Base-by-base conservation (phyloP, 345 rosid genomes). In the Brassica rapa region DNA sequence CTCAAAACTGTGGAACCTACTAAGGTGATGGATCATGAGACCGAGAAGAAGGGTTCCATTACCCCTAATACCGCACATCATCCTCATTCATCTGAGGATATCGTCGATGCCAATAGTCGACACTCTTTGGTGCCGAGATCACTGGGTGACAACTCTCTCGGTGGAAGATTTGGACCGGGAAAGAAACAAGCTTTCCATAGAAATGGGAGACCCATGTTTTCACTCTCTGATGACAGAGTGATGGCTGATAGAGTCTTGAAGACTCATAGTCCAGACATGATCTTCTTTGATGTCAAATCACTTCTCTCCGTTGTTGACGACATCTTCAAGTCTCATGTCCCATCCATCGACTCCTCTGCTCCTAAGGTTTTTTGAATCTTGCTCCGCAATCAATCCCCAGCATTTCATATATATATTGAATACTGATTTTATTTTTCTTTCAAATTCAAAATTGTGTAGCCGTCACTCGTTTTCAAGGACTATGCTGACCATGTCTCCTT, bases 241-340 rank as follows among this genome's bases (percentile, higher is more conserved):
- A 80, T 91, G 93, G 68, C 86, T 73, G 89, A 86, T 82, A 88
- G 84, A 84, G 85, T 93, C 67, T 79, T 79, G 72, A 76, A 77
- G 30, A 84, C 94, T 64, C 94, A 90, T 71, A 30, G 75, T 65
- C 98, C 94, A 12, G 96, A 89, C 51, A 94, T 87, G 67, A 32
- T 81, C 9, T 84, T 67, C 66, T 76, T 89, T 27, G 86, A 93
- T 53, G 90, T 87, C 84, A 87, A 72, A 62, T 84, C 91, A 27
- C 88, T 93, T 71, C 88, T 93, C 71, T 62, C 39, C n/a, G 70
- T 93, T 16, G 87, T 87, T 70, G 89, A 93, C 76, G 91, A 88
- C 81, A 91, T 93, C 49, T 90, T 93, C 62, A 82, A 78, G 59
- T 87, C 83, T 23, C 82, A 91, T 62, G 71, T 80, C 70, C 86